Percentiles rank a stretch among this genome's conserved stretches.
Evolutionary conservation across 1,284 basidiomycete genomes (phyloP).

Genomic region (Moesziomyces sp.): DNA sequence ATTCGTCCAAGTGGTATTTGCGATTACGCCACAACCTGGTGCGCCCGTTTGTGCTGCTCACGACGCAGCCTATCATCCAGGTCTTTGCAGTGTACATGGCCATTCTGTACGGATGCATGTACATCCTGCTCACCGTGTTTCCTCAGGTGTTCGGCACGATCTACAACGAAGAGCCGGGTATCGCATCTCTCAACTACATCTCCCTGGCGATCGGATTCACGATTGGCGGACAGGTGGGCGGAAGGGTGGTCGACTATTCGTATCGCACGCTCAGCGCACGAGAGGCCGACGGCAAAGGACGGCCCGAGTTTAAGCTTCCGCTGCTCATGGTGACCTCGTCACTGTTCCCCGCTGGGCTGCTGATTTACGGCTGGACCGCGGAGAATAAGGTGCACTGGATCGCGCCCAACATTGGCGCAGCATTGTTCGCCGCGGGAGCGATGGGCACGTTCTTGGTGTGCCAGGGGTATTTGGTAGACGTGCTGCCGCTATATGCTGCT

Average conservation of each 20-base stretch:
- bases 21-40: constrained; percentile 67
- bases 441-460: constrained; percentile 50
- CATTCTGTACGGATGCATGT: constrained; percentile 67
- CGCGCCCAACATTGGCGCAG: constrained; percentile 71
- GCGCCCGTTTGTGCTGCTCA: constrained; percentile 71
- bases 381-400: constrained; percentile 75
- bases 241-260: constrained; percentile 72
- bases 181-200: constrained; percentile 76
- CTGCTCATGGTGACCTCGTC: constrained; percentile 74
- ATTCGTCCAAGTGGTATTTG: constrained; percentile 62
- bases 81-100: constrained; percentile 71
- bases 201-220: constrained; percentile 70
- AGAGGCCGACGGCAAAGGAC: constrained; percentile 72
- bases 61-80: constrained; percentile 71
- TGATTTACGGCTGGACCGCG: constrained; percentile 77
- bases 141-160: constrained; percentile 73
- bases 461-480: constrained; percentile 60
- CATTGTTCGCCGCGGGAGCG: constrained; percentile 31
- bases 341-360: constrained; percentile 73
- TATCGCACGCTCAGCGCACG: constrained; percentile 72
- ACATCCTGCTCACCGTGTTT: constrained; percentile 76
- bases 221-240: constrained; percentile 73
- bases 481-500: constrained; percentile 65
- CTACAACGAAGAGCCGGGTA: constrained; percentile 70
- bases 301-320: constrained; percentile 70